A percentile compares a stretch with the other conserved stretches of the same genome.
These are phyloP conservation scores for Macrophomina pseudophaseolina DNA, from an alignment of 2,329 filamentous ascomycete species.

Conservation along the genomic window DNA sequence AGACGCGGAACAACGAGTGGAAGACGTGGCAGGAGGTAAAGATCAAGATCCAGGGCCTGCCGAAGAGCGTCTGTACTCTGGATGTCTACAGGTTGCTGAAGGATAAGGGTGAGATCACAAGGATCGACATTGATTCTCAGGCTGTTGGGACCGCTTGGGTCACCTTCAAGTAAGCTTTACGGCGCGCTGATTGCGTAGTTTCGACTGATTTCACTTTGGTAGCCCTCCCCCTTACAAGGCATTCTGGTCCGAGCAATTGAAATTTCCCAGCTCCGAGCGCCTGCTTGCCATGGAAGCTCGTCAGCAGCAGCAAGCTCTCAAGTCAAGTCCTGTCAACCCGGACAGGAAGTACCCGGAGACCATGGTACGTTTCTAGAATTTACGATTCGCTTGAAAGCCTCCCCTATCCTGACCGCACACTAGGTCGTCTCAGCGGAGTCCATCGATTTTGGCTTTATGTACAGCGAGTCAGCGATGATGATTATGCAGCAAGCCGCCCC, in stretches of 20 bases:
- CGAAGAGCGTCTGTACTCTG: slow-evolving; percentile 29
- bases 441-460: slow-evolving; percentile 68
- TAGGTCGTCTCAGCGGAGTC: slow-evolving; percentile 41
- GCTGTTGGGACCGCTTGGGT: not conserved
- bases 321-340: slow-evolving; percentile 35
- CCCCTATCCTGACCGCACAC: not conserved
- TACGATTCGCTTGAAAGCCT: not conserved
- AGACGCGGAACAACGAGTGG: not conserved
- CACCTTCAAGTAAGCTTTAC: not conserved
- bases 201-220: not conserved
- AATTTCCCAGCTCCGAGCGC: not conserved
- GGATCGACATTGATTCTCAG: slow-evolving; percentile 36
- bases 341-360: slow-evolving; percentile 34
- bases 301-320: not conserved
- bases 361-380: not conserved
- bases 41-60: slow-evolving; percentile 28
- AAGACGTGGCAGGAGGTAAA: slow-evolving; percentile 28
- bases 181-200: not conserved
- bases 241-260: not conserved
- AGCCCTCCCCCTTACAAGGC: slow-evolving; percentile 9
- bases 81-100: slow-evolving; percentile 30
- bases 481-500: slow-evolving; percentile 57
- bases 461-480: slow-evolving; percentile 62
- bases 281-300: not conserved
- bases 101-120: slow-evolving; percentile 36